A percentile compares a stretch with the other conserved stretches of the same genome.
These are phyloP conservation scores for Crithidia fasciculata DNA, from an alignment of 208 protist genomes.

Conservation along the genomic window DNA sequence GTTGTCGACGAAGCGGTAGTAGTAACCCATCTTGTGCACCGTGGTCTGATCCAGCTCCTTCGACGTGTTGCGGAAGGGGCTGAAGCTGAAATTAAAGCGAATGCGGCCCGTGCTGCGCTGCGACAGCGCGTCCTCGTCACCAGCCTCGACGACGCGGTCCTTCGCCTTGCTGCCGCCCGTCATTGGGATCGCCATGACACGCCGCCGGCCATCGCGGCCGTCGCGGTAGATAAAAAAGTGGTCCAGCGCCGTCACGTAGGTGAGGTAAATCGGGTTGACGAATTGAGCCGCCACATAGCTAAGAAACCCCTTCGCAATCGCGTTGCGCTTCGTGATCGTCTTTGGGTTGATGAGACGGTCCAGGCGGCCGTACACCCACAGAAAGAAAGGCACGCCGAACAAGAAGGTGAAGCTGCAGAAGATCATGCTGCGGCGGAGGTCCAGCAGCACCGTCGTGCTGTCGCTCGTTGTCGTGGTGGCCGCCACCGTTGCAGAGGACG, in stretches of 20 bases:
- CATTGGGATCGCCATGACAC: conserved; percentile 45
- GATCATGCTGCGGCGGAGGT: conserved; percentile 78
- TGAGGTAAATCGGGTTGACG: conserved; percentile 68
- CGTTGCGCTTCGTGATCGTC: conserved; percentile 52
- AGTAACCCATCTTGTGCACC: conserved; percentile 55
- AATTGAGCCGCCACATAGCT: conserved; percentile 68
- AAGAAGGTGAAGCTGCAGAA: conserved; percentile 80
- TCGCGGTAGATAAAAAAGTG: conserved; percentile 84
- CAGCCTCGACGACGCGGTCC: conserved; percentile 22
- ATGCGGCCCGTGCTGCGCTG: conserved; percentile 24
- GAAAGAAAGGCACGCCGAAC: conserved; percentile 72
- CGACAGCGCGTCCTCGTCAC: conserved; percentile 24
- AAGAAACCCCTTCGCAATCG: conserved; percentile 72
- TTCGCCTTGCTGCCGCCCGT: background rate
- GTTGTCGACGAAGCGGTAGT: conserved; percentile 65
- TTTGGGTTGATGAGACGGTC: conserved; percentile 48
- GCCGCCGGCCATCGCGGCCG: conserved; percentile 62
- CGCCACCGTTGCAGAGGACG: background rate
- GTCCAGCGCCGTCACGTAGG: conserved; percentile 71
- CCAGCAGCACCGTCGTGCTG: conserved; percentile 51
- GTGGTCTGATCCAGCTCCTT: conserved; percentile 34
- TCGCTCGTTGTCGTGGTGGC: background rate
- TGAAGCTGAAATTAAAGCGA: conserved; percentile 31
- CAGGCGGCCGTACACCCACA: conserved; percentile 59
- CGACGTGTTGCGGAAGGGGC: conserved; percentile 23